phyloP scores from a whole-genome alignment of 1,284 basidiomycete species.

The Papiliotrema flavescens region DNA sequence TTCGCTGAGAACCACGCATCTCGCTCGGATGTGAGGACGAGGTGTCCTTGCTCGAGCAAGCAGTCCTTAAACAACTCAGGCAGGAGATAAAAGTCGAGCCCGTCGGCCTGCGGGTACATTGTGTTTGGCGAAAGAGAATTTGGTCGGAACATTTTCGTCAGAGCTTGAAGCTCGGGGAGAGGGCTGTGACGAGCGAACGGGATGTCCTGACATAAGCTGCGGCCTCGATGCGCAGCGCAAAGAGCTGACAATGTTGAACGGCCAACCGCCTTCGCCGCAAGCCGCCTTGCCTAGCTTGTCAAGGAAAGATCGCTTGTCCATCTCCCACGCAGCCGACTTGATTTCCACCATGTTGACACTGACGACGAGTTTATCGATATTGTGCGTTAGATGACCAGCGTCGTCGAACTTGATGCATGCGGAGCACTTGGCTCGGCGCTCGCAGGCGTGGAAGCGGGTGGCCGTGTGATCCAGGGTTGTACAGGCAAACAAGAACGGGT shows the following conservation, averaged over 20 bases:
- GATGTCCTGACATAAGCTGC: slow-evolving; percentile 57
- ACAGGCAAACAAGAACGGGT: slow-evolving; percentile 63
- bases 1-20: slow-evolving; percentile 13
- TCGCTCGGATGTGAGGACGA: slow-evolving; percentile 24
- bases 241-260: slow-evolving; percentile 36
- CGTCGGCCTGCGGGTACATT: slow-evolving; percentile 59
- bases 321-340: slow-evolving; percentile 50
- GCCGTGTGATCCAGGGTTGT: slow-evolving; percentile 59
- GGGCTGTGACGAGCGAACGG: slow-evolving; percentile 80
- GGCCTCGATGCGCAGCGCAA: not conserved
- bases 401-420: slow-evolving; percentile 22
- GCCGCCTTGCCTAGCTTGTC: slow-evolving; percentile 24
- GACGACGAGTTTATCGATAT: slow-evolving; percentile 27
- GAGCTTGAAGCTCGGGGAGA: slow-evolving; percentile 72
- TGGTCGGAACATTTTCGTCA: slow-evolving; percentile 76
- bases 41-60: slow-evolving; percentile 47
- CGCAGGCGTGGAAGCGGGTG: slow-evolving; percentile 88
- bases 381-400: slow-evolving; percentile 13
- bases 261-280: slow-evolving; percentile 31
- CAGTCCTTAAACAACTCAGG: slow-evolving; percentile 62
- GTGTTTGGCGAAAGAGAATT: slow-evolving; percentile 72
- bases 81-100: slow-evolving; percentile 68
- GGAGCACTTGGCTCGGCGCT: slow-evolving; percentile 70
- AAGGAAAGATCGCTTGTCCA: slow-evolving; percentile 27
- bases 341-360: slow-evolving; percentile 52